These are phyloP conservation scores for Mimosa bimucronata DNA, from an alignment of 306 rosid species.

Conservation along the genomic window DNA sequence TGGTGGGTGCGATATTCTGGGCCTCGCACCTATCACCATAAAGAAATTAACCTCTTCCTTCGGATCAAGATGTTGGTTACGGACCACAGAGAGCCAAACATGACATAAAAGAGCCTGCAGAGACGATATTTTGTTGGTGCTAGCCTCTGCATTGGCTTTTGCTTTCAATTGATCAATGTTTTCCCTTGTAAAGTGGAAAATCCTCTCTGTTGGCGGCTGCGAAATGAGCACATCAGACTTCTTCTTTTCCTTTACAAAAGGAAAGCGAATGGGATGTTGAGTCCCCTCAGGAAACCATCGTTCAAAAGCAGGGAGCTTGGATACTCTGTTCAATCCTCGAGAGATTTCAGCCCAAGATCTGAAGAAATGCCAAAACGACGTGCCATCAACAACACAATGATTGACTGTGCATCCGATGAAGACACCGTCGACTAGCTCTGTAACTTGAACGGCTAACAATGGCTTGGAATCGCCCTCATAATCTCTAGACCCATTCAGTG, in stretches of 20 bases:
- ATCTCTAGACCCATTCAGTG: constrained; percentile 1
- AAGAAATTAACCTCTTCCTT: not conserved
- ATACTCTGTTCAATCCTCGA: not conserved
- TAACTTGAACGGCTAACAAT: constrained; percentile 40
- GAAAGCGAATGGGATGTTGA: constrained; percentile 10
- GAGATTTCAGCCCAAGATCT: constrained; percentile 44
- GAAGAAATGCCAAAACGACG: constrained; percentile 39
- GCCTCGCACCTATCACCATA: constrained; percentile 1
- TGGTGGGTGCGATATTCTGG: constrained; percentile 10
- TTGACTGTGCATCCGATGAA: constrained; percentile 32
- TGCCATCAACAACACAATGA: constrained; percentile 32
- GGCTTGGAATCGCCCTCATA: constrained; percentile 23
- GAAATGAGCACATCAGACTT: not conserved
- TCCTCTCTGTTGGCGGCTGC: not conserved
- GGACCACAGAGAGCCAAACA: constrained; percentile 45
- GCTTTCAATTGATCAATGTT: constrained; percentile 42
- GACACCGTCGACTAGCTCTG: constrained; percentile 40
- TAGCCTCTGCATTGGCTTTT: constrained; percentile 43
- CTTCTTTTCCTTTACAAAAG: not conserved
- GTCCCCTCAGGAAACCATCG: not conserved
- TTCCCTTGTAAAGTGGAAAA: constrained; percentile 41
- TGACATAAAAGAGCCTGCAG: constrained; percentile 48
- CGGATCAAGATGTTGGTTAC: constrained; percentile 6
- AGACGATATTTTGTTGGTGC: constrained; percentile 43
- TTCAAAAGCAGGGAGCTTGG: not conserved